phyloP scores from a whole-genome alignment of 495 filamentous ascomycete genomes.

The Neurospora hispaniola region DNA sequence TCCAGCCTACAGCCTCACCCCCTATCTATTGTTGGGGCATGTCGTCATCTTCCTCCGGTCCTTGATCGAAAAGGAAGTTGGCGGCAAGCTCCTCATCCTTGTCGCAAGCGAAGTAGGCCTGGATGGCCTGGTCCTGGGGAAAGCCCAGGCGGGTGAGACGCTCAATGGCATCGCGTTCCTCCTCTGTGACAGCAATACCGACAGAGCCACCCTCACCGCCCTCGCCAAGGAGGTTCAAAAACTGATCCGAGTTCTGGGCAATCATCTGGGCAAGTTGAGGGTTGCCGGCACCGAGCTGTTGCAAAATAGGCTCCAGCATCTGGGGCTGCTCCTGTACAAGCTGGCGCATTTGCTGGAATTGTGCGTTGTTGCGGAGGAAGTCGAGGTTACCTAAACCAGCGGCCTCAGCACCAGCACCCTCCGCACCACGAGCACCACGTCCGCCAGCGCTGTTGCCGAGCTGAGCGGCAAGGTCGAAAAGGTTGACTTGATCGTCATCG shows the following conservation, averaged over 20 bases:
- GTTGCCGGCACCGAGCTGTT: slow-evolving; percentile 92
- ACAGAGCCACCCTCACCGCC: slow-evolving; percentile 70
- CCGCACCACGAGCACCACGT: slow-evolving; percentile 21
- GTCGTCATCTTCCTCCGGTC: slow-evolving; percentile 67
- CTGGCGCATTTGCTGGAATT: slow-evolving; percentile 95
- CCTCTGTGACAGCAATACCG: slow-evolving; percentile 83
- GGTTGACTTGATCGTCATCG: slow-evolving; percentile 68
- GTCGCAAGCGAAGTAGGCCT: slow-evolving; percentile 98
- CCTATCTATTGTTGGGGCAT: slow-evolving; percentile 23
- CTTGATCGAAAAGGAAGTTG: slow-evolving; percentile 93
- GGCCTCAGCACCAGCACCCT: slow-evolving; percentile 23
- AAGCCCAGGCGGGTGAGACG: slow-evolving; percentile 86
- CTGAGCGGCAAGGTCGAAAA: slow-evolving; percentile 84
- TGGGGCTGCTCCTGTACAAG: slow-evolving; percentile 94
- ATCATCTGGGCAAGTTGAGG: slow-evolving; percentile 89
- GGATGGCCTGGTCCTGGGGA: slow-evolving; percentile 84
- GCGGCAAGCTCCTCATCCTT: slow-evolving; percentile 98
- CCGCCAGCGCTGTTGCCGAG: slow-evolving; percentile 50
- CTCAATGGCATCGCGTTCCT: slow-evolving; percentile 94
- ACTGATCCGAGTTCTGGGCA: slow-evolving; percentile 81
- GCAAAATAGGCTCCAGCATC: slow-evolving; percentile 96
- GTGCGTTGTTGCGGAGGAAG: slow-evolving; percentile 89
- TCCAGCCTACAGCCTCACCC: neutral
- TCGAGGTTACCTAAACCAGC: slow-evolving; percentile 68
- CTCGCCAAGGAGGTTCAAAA: slow-evolving; percentile 78